Evolutionary conservation across 2,329 filamentous ascomycete genomes (phyloP), one percentile per base, ranked within the genome.

Genomic region (Aspergillus cejpii): DNA sequence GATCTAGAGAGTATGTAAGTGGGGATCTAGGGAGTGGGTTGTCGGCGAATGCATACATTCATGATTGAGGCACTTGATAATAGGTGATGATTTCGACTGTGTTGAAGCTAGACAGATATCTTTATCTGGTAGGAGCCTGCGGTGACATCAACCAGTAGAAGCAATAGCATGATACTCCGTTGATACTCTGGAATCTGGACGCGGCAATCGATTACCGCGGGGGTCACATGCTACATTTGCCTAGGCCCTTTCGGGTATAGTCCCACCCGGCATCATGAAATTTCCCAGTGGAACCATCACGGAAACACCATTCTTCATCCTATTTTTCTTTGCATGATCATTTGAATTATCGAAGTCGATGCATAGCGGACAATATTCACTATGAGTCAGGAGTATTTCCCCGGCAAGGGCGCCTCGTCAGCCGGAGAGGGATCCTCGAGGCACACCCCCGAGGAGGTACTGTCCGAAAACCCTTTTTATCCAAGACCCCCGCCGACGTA

Each of bases 1-100:
- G 65, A 97, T 87, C 87, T 96, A 59, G n/a, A 54, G 48, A 15
- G 44, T 40, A 45, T 36, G 20, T 47, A n/a, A 57, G 49, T 29
- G 23, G 39, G 24, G 24, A 27, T n/a, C 8, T 15, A 20, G 5
- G 23, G 1, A 41, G 37, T 24, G 44, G 49, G 52, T 40, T 15
- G 37, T 38, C 36, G 17, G 20, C 10, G 15, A 4, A 36, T 10
- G 2, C 46, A 10, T 36, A 51, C 49, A 43, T 51, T 51, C 49
- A 51, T 51, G 29, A 23, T 51, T 43, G 8, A 8, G 8, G 17
- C 31, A 3, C 11, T 5, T 11, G 17, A 20, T 34, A 8, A 2
- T 11, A 19, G 17, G 31, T 20, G 11, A 17, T 11, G 31, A 34
- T 34, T 24, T 24, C 15, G 15, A 34, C 31, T 4, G 8, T 11